phyloP scores from a whole-genome alignment of 768 basidiomycete species.

The Lactarius hatsudake region DNA sequence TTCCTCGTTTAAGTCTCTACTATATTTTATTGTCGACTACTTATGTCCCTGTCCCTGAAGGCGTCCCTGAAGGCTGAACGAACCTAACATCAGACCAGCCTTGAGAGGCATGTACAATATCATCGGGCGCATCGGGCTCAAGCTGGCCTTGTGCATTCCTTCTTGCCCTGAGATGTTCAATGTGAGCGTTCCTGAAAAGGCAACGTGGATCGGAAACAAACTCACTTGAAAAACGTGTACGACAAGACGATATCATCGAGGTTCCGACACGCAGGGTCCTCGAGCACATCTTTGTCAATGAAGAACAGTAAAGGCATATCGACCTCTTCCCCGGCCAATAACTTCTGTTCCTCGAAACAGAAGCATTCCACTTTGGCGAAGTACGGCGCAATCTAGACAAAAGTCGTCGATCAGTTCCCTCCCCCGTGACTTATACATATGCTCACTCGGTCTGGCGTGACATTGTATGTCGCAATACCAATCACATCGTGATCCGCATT shows the following conservation, averaged over 20 bases:
- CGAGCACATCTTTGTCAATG: constrained; percentile 95
- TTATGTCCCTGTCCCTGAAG: constrained; percentile 12
- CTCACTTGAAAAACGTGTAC: constrained; percentile 96
- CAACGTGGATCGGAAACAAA: constrained; percentile 18
- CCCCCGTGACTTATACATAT: not conserved
- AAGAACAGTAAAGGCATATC: constrained; percentile 99
- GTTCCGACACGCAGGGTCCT: constrained; percentile 84
- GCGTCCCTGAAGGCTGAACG: constrained; percentile 33
- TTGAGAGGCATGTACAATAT: constrained; percentile 73
- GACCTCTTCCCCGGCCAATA: constrained; percentile 92
- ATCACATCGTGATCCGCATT: constrained; percentile 83
- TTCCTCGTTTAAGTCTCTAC: not conserved
- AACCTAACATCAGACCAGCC: constrained; percentile 69
- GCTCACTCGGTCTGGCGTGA: constrained; percentile 92
- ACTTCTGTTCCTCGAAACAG: constrained; percentile 97
- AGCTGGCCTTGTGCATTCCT: constrained; percentile 82
- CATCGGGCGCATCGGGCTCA: constrained; percentile 86
- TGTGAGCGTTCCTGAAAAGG: not conserved
- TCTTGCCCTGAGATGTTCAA: constrained; percentile 57
- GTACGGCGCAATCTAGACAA: constrained; percentile 84
- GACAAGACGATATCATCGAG: constrained; percentile 91
- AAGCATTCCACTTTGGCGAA: constrained; percentile 99
- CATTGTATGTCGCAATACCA: constrained; percentile 98
- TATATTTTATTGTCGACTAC: not conserved
- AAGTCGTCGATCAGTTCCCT: not conserved